Base-by-base conservation (phyloP, 2,329 filamentous ascomycete species). In the Pseudogymnoascus sp. region DNA sequence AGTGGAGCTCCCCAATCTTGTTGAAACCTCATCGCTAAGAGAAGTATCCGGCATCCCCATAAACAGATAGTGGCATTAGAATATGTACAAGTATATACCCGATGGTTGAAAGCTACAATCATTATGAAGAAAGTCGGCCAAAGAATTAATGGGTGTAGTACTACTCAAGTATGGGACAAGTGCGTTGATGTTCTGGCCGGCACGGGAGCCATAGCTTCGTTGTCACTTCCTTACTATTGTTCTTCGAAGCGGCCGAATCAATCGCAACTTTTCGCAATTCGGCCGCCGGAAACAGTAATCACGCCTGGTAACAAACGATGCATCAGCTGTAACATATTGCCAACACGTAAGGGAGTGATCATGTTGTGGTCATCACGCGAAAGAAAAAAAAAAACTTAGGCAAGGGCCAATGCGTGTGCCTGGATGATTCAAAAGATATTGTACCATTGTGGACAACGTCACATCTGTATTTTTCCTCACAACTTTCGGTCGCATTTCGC, bases 161-260 rank as follows among this genome's bases (percentile, higher is more conserved):
- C 43, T 4, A 30, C 25, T 25, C 43, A 50, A 50, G 25, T 50
- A 50, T 50, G 25, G 11, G 43, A 30, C 43, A 50, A 50, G 8
- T 15, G 3, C 14, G 38, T 50, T 8, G 12, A 50, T n/a, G 25
- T 50, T 30, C 43, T 50, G 25, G 43, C 25, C 25, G 25, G 8
- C 22, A 30, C 30, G 43, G 9, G 12, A 12, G n/a, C n/a, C 8
- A 30, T 15, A 15, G 25, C 25, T 30, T 30, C 43, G 30, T 50
- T 50, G 43, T 50, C n/a, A 22, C 25, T 33, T 30, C 25, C 25
- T 50, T 50, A 50, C n/a, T 50, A 50, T 50, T 50, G 43, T 50
- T 50, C 43, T 50, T 33, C n/a, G 25, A 50, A 50, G 43, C 43
- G 43, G 43, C 43, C 43, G 43, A 50, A 50, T 50, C 43, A 50